Base-by-base conservation (phyloP, 2,329 filamentous ascomycete genomes). In the Hyphodiscus sp. region DNA sequence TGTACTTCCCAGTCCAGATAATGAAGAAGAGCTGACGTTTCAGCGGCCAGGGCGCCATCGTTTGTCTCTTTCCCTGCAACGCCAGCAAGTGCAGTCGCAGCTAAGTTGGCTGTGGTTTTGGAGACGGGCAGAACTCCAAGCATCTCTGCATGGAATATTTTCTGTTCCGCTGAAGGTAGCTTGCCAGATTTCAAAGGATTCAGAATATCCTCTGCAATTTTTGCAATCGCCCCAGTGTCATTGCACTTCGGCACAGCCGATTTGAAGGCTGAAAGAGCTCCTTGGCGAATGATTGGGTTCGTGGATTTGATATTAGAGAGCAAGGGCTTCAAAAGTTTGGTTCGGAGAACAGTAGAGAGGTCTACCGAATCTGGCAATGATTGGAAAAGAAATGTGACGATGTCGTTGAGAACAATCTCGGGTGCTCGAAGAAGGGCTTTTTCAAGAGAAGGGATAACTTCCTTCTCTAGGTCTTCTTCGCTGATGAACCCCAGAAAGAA, bases 281-380 rank as follows among this genome's bases (percentile, higher is more conserved):
- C 91, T 57, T 80, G 80, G 52, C 92, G 85, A 57, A 96, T 89
- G 2, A 72, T 71, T 15, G 81, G 74, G 68, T 96, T 97, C 65
- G 87, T 91, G 1, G 94, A 97, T 70, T 95, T 96, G 69, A 91
- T 77, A 67, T 91, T 96, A 42, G 90, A 85, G n/a, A 97, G 72
- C 13, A 99, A 74, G 6, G 91, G 89, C 69, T 96, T 97, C 41
- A 95, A 71, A 38, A 99, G 76, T 57, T 87, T 87, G 23, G 78
- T 76, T 50, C 80, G 78, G 18, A 97, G 76, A 4, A 87, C 73
- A 41, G 83, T 80, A 9, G 92, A 92, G 18, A 97, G 76, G 64
- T 99, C 92, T 62, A 94, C 78, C 6, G 75, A 74, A 26, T 73
- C 67, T 1, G 90, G 83, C 7, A 99, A 74, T 26, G 89, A 82